Base-by-base conservation (phyloP, 768 basidiomycete species). In the Termitomyces sp. region DNA sequence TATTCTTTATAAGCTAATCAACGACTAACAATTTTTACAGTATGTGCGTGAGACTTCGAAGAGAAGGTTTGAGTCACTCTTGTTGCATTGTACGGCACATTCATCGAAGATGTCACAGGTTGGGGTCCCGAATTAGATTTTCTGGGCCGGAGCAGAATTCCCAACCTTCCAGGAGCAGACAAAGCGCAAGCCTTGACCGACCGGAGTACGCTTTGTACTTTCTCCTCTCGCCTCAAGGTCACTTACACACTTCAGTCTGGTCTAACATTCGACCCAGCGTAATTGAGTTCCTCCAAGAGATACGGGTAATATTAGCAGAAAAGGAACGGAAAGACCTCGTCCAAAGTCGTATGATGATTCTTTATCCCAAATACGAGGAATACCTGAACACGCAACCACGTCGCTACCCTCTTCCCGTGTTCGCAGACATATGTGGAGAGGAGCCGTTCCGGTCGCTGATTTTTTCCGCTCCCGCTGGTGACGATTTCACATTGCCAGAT, bases 181-280 rank as follows among this genome's bases (percentile, higher is more conserved):
- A 49, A 66, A 39, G 39, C 64, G 2, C 62, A 59, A 51, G 55
- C 53, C 9, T 62, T 73, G 13, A 69, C 66, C 10, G 69, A 70
- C 37, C 61, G 64, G 49, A 61, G 68, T 67, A 27, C 39, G 63
- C 44, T 24, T 6, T 20, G 1, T 26, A 5, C 43, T 32, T 34
- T 22, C 24, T 13, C 20, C 13, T 13, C 24, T 34, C 27, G 37
- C 5, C 26, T 42, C 27, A 5, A 18, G 27, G 14, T 22, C 40
- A 14, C 26, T 13, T 10, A 47, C 16, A 33, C 14, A 30, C 16
- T 20, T 40, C 24, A 70, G 71, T 59, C 22, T 72, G 71, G 73
- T 52, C 61, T 12, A 64, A 59, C 7, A 66, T 72, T 1, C 62
- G 64, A 46, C 48, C 49, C 1, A 59, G 62, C 2, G 52, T 71